Evolutionary conservation across 495 filamentous ascomycete species (phyloP), one percentile per base, ranked within the genome.

Genomic region (Staphylotrichum tortipilum): DNA sequence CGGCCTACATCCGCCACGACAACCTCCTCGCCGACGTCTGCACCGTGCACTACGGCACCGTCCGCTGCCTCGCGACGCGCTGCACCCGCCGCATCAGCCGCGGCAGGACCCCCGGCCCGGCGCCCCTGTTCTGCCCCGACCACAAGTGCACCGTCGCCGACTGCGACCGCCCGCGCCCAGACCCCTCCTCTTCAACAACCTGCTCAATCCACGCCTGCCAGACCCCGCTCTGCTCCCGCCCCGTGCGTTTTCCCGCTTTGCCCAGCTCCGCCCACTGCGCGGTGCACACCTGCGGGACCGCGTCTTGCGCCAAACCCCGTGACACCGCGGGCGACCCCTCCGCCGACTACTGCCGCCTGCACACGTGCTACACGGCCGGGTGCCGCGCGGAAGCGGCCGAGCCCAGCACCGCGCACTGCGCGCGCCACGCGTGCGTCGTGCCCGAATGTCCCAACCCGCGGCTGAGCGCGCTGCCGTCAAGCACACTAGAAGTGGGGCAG

Each of bases 31-130:
- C 50, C 44, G n/a, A 42, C 15, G 40, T 50, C 24, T 55, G 53
- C 43, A 44, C 37, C 10, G 48, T 44, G 23, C 53, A 55, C 47
- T 55, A 55, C 48, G 43, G 48, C 35, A 55, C 29, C 30, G 21
- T 19, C 41, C 49, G 37, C 31, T 55, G 53, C 29, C n/a, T 28
- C 11, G 22, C 8, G 28, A 4, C 35, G 8, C 42, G 33, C 14
- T 55, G 53, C 43, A 17, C 52, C 1, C 39, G n/a, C n/a, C n/a
- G n/a, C n/a, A n/a, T n/a, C n/a, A n/a, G n/a, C n/a, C n/a, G n/a
- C n/a, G n/a, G 52, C 15, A 17, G 34, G 24, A 46, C 47, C 5
- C 23, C 43, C 18, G 41, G 31, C 43, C 19, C 28, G 17, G 19
- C 31, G 31, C 21, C 23, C 28, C n/a, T n/a, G n/a, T 55, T 46